phyloP scores from a whole-genome alignment of 495 filamentous ascomycete genomes.

The Hypoxylon perforatum region DNA sequence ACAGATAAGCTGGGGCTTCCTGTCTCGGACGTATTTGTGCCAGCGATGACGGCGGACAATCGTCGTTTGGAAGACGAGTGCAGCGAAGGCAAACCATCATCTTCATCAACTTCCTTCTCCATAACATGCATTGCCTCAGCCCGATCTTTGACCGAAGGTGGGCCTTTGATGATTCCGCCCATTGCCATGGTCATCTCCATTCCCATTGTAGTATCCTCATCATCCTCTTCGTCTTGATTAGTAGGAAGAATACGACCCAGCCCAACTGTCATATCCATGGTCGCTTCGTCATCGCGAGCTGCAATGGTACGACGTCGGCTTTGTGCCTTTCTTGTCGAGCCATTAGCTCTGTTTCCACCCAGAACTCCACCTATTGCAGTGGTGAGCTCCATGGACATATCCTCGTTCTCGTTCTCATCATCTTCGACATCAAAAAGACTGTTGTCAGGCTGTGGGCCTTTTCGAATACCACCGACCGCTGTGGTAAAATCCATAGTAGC shows the following conservation, averaged over 20 bases:
- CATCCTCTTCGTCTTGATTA: constrained; percentile 49
- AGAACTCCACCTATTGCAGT: constrained; percentile 75
- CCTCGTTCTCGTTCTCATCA: constrained; percentile 62
- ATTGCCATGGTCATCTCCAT: constrained; percentile 71
- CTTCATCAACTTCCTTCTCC: constrained; percentile 68
- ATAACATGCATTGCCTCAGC: constrained; percentile 66
- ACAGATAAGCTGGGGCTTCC: constrained; percentile 69
- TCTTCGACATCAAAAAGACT: constrained; percentile 43
- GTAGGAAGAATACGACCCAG: constrained; percentile 73
- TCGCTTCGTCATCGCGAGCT: constrained; percentile 48
- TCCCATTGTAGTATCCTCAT: constrained; percentile 63
- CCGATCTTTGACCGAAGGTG: constrained; percentile 49
- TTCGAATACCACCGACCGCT: constrained; percentile 73
- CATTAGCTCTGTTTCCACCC: constrained; percentile 46
- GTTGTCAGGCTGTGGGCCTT: constrained; percentile 36
- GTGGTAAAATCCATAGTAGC: constrained; percentile 78
- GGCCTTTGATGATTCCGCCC: constrained; percentile 63
- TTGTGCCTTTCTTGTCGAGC: constrained; percentile 29
- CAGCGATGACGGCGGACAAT: constrained; percentile 50
- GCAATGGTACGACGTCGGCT: constrained; percentile 45
- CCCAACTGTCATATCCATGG: constrained; percentile 80
- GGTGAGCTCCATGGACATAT: constrained; percentile 87
- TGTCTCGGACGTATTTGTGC: constrained; percentile 65
- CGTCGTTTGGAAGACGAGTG: constrained; percentile 52
- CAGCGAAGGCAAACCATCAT: constrained; percentile 66